Conservation (phyloP, 345 rosid species). For the Geranium brycei region DNA sequence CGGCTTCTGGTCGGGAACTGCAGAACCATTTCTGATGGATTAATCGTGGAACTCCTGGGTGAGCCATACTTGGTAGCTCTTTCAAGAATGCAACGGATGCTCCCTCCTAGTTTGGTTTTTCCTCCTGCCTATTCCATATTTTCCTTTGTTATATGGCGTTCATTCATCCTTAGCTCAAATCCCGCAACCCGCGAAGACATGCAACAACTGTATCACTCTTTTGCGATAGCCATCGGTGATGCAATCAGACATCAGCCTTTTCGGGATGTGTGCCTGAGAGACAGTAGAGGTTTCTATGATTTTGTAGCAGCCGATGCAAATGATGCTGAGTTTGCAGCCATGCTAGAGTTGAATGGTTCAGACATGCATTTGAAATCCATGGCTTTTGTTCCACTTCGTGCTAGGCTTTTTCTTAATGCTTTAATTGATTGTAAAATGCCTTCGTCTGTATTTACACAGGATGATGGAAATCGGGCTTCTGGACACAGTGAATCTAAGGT, state of each 20-base stretch:
- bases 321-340: constrained; percentile 79
- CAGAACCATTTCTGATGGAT: constrained; percentile 75
- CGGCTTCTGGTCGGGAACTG: constrained; percentile 83
- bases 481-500: constrained; percentile 42
- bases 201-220: constrained; percentile 60
- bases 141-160: constrained; percentile 73
- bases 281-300: constrained; percentile 67
- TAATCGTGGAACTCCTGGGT: constrained; percentile 78
- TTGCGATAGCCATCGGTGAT: constrained; percentile 62
- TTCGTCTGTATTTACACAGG: constrained; percentile 28
- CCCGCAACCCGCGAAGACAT: constrained; percentile 63
- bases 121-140: constrained; percentile 85
- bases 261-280: constrained; percentile 85
- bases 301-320: constrained; percentile 65
- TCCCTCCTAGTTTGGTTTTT: constrained; percentile 73
- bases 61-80: constrained; percentile 77
- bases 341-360: constrained; percentile 54
- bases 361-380: constrained; percentile 56
- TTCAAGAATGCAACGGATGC: constrained; percentile 87
- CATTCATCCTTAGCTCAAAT: constrained; percentile 40
- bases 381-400: constrained; percentile 86
- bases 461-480: constrained; percentile 33
- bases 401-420: constrained; percentile 77
- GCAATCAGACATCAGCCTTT: constrained; percentile 76
- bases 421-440: constrained; percentile 75